A percentile compares a stretch with the other conserved stretches of the same genome.
Conservation (phyloP, 306 rosid species). For the Quercus agrifolia region DNA sequence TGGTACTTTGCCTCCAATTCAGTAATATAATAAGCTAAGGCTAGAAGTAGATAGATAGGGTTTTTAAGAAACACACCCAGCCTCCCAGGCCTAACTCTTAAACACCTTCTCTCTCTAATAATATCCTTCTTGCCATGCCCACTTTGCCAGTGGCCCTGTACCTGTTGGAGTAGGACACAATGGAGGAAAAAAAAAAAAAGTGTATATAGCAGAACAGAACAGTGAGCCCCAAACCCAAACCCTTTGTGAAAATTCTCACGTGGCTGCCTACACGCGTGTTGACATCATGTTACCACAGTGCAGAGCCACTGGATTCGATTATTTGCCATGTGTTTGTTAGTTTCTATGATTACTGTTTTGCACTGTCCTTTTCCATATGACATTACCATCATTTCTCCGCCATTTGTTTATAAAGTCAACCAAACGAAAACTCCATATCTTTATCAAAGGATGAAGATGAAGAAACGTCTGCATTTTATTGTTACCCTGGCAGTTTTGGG, state of each 20-base stretch:
- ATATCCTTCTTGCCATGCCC: neutral
- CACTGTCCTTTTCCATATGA: neutral
- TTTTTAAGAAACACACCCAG: constrained; percentile 29
- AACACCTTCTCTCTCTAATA: constrained; percentile 5
- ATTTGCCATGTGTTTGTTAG: neutral
- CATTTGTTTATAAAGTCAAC: neutral
- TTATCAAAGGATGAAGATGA: too few relatives aligned
- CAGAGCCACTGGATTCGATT: too few relatives aligned
- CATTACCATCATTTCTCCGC: neutral
- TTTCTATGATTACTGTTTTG: neutral
- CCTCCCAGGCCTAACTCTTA: constrained; percentile 19
- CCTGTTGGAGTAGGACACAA: too few relatives aligned
- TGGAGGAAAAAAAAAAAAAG: neutral
- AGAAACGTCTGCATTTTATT: too few relatives aligned
- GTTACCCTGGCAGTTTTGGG: too few relatives aligned
- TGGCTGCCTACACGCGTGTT: constrained; percentile 4
- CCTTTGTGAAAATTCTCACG: neutral
- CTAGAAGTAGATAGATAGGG: neutral
- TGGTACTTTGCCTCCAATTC: constrained; percentile 7
- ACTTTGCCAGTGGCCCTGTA: neutral
- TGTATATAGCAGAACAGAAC: neutral
- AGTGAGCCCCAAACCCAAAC: constrained; percentile 8
- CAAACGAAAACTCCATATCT: neutral
- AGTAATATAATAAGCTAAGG: constrained; percentile 18
- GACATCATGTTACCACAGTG: neutral